Evolutionary conservation across 192 early-diverging fungal genomes (phyloP).

Genomic region (Podila minutissima): DNA sequence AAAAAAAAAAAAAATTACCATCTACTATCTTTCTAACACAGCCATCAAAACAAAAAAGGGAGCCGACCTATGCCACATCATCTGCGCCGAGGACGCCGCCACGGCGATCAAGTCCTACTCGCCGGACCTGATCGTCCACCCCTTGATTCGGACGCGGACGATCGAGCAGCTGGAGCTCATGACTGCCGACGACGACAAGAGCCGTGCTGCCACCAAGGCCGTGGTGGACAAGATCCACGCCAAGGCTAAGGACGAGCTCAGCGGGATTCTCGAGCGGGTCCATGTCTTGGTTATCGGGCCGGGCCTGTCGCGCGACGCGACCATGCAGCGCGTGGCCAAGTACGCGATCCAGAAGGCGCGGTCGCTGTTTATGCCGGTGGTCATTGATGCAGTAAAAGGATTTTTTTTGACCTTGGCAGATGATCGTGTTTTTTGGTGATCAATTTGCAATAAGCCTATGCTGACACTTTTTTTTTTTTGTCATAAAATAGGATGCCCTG

Average conservation of each 20-base stretch:
- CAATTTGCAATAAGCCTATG: not conserved
- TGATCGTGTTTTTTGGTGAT: not conserved
- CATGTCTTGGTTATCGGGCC: conserved; percentile 94
- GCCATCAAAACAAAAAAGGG: conserved; percentile 59
- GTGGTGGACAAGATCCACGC: conserved; percentile 4
- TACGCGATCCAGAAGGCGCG: conserved; percentile 75
- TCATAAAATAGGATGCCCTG: conserved; percentile 76
- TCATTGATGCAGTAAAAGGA: conserved; percentile 91
- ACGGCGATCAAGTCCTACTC: conserved; percentile 73
- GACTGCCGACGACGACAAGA: no score
- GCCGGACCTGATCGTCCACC: conserved; percentile 91
- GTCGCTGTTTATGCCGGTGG: conserved; percentile 70
- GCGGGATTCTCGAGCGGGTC: conserved; percentile 69
- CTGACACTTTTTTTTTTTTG: not conserved
- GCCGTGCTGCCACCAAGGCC: not conserved
- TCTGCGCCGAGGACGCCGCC: conserved; percentile 85
- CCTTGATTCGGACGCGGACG: conserved; percentile 54
- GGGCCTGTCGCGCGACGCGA: conserved; percentile 82
- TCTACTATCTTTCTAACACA: not conserved
- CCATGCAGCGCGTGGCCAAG: conserved; percentile 73
- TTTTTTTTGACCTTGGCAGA: not conserved
- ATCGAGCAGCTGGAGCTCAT: conserved; percentile 17
- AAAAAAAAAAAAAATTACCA: not conserved
- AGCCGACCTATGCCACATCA: conserved; percentile 84
- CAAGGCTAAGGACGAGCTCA: conserved; percentile 42